phyloP scores from a whole-genome alignment of 2,329 filamentous ascomycete species.

The Aureobasidium vineae region DNA sequence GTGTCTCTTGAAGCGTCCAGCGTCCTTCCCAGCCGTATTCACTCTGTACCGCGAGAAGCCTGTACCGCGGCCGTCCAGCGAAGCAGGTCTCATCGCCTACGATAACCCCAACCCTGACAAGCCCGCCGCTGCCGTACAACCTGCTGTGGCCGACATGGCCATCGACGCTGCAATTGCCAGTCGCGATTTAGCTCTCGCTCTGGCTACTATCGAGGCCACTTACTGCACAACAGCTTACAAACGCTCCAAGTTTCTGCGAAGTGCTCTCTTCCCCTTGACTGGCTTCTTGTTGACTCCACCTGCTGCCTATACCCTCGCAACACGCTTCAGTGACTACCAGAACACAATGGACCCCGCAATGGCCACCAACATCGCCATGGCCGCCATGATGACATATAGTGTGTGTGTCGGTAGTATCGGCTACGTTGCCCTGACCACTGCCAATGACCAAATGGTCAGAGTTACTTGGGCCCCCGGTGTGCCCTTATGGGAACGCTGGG shows the following conservation, averaged over 20 bases:
- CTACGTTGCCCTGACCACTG: constrained; percentile 76
- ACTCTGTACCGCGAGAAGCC: constrained; percentile 82
- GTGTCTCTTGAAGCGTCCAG: constrained; percentile 66
- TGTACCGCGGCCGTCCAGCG: constrained; percentile 56
- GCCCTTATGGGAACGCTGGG: constrained; percentile 75
- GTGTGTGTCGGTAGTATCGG: constrained; percentile 78
- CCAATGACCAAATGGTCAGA: constrained; percentile 92
- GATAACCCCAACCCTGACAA: constrained; percentile 62
- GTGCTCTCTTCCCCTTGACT: constrained; percentile 59
- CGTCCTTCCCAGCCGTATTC: constrained; percentile 76
- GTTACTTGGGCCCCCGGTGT: constrained; percentile 87
- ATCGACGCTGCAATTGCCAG: constrained; percentile 76
- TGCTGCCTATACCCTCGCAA: constrained; percentile 68
- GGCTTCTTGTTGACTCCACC: constrained; percentile 60
- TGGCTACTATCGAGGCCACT: constrained; percentile 70
- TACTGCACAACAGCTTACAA: constrained; percentile 66
- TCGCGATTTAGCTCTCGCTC: constrained; percentile 72
- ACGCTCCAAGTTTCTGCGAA: constrained; percentile 65
- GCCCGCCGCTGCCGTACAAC: constrained; percentile 64
- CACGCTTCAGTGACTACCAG: constrained; percentile 65
- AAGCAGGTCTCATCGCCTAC: constrained; percentile 56
- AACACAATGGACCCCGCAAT: constrained; percentile 71
- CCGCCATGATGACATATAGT: constrained; percentile 79
- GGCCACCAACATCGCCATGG: constrained; percentile 76
- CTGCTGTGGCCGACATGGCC: constrained; percentile 68